These are phyloP conservation scores for Apiotrichum laibachii DNA, from an alignment of 1,284 basidiomycete genomes.

Conservation along the genomic window DNA sequence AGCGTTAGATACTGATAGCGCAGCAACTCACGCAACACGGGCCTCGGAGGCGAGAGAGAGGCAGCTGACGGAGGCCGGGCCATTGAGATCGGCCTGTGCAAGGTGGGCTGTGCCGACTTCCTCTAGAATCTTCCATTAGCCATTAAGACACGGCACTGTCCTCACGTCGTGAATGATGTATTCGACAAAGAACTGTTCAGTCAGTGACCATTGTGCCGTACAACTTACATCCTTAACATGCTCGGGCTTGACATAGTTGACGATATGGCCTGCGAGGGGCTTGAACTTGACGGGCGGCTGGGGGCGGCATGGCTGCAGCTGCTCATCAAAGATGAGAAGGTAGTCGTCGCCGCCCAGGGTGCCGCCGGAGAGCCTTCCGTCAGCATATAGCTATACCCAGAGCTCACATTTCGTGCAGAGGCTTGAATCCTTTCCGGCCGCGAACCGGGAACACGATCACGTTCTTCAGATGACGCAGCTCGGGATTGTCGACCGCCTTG, in stretches of 20 bases:
- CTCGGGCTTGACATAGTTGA: conserved; percentile 21
- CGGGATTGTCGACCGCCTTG: conserved; percentile 26
- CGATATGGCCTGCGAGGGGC: conserved; percentile 9
- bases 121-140: conserved; percentile 23
- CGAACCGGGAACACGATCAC: conserved; percentile 34
- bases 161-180: conserved; percentile 28
- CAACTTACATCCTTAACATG: conserved; percentile 22
- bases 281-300: conserved; percentile 22
- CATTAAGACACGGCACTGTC: no score
- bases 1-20: background rate
- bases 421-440: conserved; percentile 11
- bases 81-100: conserved; percentile 26
- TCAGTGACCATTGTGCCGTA: background rate
- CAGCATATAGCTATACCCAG: background rate
- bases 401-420: conserved; percentile 27
- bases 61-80: conserved; percentile 24
- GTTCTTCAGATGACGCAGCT: conserved; percentile 29
- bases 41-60: conserved; percentile 20
- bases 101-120: conserved; percentile 29
- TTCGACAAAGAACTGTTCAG: conserved; percentile 28
- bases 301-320: conserved; percentile 16
- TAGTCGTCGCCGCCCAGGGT: conserved; percentile 35
- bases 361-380: conserved; percentile 27
- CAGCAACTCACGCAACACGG: conserved; percentile 25
- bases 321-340: conserved; percentile 33